phyloP scores from a whole-genome alignment of 2,329 filamentous ascomycete genomes.

The Stagonosporopsis cucurbitacearum region DNA sequence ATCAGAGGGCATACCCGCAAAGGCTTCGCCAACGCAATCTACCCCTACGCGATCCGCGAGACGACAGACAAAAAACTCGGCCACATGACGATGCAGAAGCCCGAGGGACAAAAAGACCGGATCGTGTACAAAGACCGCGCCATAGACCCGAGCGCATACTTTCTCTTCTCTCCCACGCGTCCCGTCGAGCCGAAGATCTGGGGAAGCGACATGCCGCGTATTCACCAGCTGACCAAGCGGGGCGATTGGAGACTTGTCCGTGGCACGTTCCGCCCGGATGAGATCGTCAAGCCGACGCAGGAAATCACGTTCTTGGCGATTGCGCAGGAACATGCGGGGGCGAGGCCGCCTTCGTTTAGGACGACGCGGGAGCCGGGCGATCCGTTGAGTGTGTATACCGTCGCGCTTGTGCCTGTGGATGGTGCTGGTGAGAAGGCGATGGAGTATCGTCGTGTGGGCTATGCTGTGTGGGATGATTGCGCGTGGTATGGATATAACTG shows the following conservation, averaged over 20 bases:
- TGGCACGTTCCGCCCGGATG: background rate
- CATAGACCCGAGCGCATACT: background rate
- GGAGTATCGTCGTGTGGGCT: constrained; percentile 1
- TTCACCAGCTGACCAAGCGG: background rate
- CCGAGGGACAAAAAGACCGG: background rate
- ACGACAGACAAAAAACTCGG: background rate
- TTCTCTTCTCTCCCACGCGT: background rate
- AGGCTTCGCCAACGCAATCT: background rate
- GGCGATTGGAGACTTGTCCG: background rate
- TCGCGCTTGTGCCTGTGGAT: background rate
- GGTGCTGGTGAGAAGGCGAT: background rate
- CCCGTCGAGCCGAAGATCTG: background rate
- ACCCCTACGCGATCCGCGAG: background rate
- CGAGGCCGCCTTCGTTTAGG: background rate
- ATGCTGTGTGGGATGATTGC: constrained; percentile 4
- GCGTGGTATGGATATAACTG: constrained; percentile 5
- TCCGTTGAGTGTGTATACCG: background rate
- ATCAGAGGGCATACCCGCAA: background rate
- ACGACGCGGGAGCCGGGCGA: background rate
- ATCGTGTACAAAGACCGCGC: background rate
- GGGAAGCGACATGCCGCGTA: background rate
- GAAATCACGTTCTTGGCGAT: background rate
- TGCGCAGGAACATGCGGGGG: background rate
- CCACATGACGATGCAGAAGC: background rate
- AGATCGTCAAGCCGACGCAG: background rate